Percentiles rank a stretch among this genome's conserved stretches.
Evolutionary conservation across 2,329 filamentous ascomycete genomes (phyloP).

Genomic region (Fusarium circinatum): DNA sequence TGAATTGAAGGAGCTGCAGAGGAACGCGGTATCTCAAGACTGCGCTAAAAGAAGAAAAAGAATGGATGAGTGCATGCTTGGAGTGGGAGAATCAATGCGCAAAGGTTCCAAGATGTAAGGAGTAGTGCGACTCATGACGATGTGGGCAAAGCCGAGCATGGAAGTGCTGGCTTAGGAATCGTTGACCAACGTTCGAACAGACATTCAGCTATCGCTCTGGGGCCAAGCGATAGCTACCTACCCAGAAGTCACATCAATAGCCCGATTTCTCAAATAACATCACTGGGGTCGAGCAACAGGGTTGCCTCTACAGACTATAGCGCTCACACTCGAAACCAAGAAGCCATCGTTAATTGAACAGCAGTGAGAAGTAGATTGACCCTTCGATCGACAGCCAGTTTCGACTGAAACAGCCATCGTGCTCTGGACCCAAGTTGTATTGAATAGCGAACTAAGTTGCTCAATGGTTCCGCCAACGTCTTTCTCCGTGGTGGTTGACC

Average conservation of each 20-base stretch:
- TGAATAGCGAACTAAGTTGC: neutral
- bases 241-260: neutral
- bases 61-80: neutral
- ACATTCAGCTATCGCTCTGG: no score
- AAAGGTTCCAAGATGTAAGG: neutral
- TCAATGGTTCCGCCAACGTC: neutral
- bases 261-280: accelerated
- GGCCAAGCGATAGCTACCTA: no score
- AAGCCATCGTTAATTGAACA: neutral
- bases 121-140: neutral
- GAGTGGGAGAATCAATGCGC: neutral
- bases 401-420: neutral
- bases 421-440: neutral
- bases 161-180: neutral
- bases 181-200: no score
- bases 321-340: accelerated
- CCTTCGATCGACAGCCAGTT: neutral
- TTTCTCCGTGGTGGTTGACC: no score
- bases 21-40: no score
- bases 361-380: neutral
- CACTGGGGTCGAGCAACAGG: neutral
- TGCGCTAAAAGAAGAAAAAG: neutral
- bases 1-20: no score
- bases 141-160: accelerated
- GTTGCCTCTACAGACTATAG: neutral